Base-by-base conservation (phyloP, 495 filamentous ascomycete species). In the Terfezia claveryi region DNA sequence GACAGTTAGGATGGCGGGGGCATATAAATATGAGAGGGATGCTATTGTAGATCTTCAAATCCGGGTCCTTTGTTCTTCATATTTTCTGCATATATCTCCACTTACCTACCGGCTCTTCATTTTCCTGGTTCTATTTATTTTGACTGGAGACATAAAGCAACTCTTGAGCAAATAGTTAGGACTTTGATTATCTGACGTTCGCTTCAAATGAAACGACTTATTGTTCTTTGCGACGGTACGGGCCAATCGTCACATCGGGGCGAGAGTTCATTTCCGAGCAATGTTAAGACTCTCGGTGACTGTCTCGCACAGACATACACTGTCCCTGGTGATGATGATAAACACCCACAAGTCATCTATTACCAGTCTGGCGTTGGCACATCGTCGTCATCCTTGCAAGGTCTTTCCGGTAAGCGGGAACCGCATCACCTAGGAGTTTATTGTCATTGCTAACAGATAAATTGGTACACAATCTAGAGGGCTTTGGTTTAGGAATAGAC, bases 281-380 rank as follows among this genome's bases (percentile, higher is more conserved):
- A 76, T 52, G 68, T 76, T 37, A 71, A 72, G 0, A 68, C 70
- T 1, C 58, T 75, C 44, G 9, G 8, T n/a, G 14, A 20, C 3
- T 20, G 20, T 49, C 20, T 49, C 44, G 44, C 44, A 6, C 44
- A 66, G 38, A 58, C 52, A 5, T 59, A 65, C 37, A 60, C 62
- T 2, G 55, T 56, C 2, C 55, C 37, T 6, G 57, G 62, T 36
- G 57, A 62, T 2, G 64, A 70, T 36, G 20, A 49, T 14, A 49
- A 2, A 49, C 44, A 49, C 44, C 61, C 67, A 11, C 62, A 72
- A 64, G 67, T 76, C 54, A 68, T 73, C 37, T 73, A 71, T 46
- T 78, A 78, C 57, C 71, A 74, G 37, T 65, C 68, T 16, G 75
- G 75, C 16, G 67, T 76, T 49, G 74, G 75, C 23, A 69, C 69